Percentiles rank a stretch among this genome's conserved stretches.
Conservation (phyloP, 2,329 filamentous ascomycete genomes). For the Metarhizium anisopliae region DNA sequence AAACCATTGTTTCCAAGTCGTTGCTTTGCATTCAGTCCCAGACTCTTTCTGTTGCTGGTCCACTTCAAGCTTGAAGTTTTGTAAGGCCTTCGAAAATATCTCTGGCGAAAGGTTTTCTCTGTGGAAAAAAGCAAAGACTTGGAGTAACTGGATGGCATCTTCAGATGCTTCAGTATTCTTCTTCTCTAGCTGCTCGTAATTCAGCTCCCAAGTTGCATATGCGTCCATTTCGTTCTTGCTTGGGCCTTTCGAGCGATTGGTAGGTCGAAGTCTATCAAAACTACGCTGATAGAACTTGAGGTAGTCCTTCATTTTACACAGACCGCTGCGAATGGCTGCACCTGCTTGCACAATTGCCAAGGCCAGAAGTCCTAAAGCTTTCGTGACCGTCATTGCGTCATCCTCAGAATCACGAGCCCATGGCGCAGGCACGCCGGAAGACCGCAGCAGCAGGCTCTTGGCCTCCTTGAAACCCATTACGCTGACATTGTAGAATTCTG, state of each 20-base stretch:
- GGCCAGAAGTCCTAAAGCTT: slow-evolving; percentile 4
- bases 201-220: slow-evolving; percentile 5
- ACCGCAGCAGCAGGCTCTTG: slow-evolving; percentile 3
- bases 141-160: slow-evolving; percentile 5
- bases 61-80: background rate
- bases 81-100: background rate
- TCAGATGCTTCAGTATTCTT: background rate
- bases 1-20: background rate
- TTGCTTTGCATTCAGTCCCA: background rate
- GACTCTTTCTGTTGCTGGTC: background rate
- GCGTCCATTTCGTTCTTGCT: background rate
- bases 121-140: slow-evolving; percentile 6
- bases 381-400: slow-evolving; percentile 2
- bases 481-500: slow-evolving; percentile 2
- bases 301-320: slow-evolving; percentile 6
- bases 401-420: background rate
- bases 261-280: background rate
- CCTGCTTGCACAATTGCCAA: slow-evolving; percentile 9
- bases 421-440: slow-evolving; percentile 4
- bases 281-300: slow-evolving; percentile 3
- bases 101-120: background rate
- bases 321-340: slow-evolving; percentile 3
- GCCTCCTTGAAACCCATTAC: slow-evolving; percentile 5
- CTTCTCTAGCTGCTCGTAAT: slow-evolving; percentile 4
- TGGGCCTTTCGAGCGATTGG: background rate